phyloP scores from a whole-genome alignment of 2,329 filamentous ascomycete genomes.

The Xylariaceae sp. region DNA sequence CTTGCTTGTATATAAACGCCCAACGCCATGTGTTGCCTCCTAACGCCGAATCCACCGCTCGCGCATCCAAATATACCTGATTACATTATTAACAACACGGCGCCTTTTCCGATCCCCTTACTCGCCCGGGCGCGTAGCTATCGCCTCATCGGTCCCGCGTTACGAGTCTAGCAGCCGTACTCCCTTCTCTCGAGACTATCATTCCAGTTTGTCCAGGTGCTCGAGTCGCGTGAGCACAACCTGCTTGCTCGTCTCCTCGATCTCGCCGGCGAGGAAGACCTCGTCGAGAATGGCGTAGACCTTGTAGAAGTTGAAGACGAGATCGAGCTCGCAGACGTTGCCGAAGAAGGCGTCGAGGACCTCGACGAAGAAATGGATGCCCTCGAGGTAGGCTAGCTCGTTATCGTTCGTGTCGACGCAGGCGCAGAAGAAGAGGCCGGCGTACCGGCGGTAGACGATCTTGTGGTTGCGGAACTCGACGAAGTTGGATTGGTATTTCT shows the following conservation, averaged over 20 bases:
- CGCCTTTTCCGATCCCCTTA: neutral
- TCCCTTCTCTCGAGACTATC: constrained; percentile 39
- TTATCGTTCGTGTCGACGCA: constrained; percentile 99
- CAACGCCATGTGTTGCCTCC: constrained; percentile 8
- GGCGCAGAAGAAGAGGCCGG: constrained; percentile 97
- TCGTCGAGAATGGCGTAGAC: constrained; percentile 98
- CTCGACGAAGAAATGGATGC: constrained; percentile 99
- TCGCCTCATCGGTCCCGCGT: neutral
- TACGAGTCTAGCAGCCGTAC: neutral
- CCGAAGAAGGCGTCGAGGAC: constrained; percentile 98
- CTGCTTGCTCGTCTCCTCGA: constrained; percentile 98
- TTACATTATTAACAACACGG: neutral
- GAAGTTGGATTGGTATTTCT: constrained; percentile 99
- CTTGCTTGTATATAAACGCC: constrained; percentile 7
- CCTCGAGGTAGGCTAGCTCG: constrained; percentile 92
- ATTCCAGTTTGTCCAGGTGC: constrained; percentile 95
- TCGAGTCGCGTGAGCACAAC: constrained; percentile 91
- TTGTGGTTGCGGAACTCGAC: constrained; percentile 95
- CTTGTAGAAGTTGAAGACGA: constrained; percentile 77
- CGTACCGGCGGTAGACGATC: constrained; percentile 95
- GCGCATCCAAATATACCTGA: neutral
- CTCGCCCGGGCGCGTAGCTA: too few relatives aligned
- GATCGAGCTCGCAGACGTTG: constrained; percentile 95
- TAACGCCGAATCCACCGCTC: constrained; percentile 9
- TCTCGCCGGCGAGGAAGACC: constrained; percentile 95